Evolutionary conservation across 805 yeast species (phyloP).

Genomic region (Brettanomyces anomalus): DNA sequence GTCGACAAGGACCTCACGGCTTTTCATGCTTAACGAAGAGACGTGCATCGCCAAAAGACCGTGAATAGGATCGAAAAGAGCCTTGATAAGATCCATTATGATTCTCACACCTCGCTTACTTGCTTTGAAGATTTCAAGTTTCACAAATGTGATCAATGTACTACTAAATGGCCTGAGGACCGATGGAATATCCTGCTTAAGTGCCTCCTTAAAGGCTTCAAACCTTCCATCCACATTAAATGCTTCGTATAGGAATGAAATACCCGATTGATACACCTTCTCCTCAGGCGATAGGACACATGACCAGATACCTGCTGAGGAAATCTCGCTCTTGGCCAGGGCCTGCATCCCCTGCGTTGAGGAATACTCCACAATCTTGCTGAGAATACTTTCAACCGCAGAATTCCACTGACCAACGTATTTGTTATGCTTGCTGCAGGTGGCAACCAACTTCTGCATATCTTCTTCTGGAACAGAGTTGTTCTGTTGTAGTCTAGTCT

Average conservation of each 20-base stretch:
- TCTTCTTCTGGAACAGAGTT: conserved; percentile 9
- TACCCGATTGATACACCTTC: conserved; percentile 55
- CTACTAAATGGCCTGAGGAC: conserved; percentile 38
- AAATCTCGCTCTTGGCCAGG: conserved; percentile 32
- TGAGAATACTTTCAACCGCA: conserved; percentile 16
- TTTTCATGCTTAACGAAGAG: conserved; percentile 5
- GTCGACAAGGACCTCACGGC: conserved; percentile 20
- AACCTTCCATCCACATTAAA: conserved; percentile 73
- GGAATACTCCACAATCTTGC: conserved; percentile 18
- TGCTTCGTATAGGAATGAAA: conserved; percentile 64
- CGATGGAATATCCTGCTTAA: conserved; percentile 34
- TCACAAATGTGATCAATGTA: conserved; percentile 9
- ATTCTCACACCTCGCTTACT: conserved; percentile 52
- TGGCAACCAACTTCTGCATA: conserved; percentile 14
- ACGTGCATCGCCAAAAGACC: conserved; percentile 35
- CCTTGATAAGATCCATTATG: conserved; percentile 60
- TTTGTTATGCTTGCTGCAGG: conserved; percentile 22
- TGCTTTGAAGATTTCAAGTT: conserved; percentile 14
- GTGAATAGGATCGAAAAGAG: conserved; percentile 55
- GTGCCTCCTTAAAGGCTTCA: conserved; percentile 57
- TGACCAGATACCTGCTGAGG: conserved; percentile 63
- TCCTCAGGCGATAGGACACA: conserved; percentile 58
- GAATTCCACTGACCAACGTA: conserved; percentile 10
- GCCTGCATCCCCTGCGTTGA: conserved; percentile 16
- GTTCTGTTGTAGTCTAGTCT: conserved; percentile 5